Evolutionary conservation across 2,329 filamentous ascomycete genomes (phyloP), one percentile per base, ranked within the genome.

Genomic region (Ophiostoma tasmaniense): DNA sequence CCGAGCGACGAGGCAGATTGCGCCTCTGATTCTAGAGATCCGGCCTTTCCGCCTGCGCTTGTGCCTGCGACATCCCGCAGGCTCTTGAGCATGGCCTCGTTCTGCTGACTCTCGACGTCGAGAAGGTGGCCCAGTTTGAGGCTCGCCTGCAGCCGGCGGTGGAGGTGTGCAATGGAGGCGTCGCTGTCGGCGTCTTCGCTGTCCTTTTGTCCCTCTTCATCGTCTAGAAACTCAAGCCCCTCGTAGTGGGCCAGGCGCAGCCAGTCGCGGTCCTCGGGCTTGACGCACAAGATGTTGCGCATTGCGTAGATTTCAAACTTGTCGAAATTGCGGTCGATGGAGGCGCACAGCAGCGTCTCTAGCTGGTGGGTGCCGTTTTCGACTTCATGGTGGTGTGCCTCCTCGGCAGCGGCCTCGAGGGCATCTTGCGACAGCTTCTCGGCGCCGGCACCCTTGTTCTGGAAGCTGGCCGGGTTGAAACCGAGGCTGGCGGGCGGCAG

Each of bases 251-350:
- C 86, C 72, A 99, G 81, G 67, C 90, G 83, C 72, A 98, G 89
- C 87, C 90, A 97, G 70, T 87, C 85, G 74, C 90, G 82, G 71
- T 94, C 90, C 35, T 89, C 86, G 66, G 86, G 86, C 45, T 78
- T 77, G 52, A 94, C 87, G 55, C 86, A 89, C 72, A 95, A 80
- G 73, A 93, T 90, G 76, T 97, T 97, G 73, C 92, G 84, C 81
- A 99, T 83, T 67, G 92, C 89, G 80, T 94, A 97, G 69, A 99
- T 90, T 81, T 95, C 91, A 75, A 94, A 90, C 72, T 90, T 88
- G 81, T 95, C 91, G 76, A 94, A 94, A 73, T 91, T 91, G 78
- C 89, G 90, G 79, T 95, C 91, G 72, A 94, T 91, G 74, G 88
- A 90, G 62, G 90, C 86, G 78, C 91, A 92, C 35, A 94, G 84